phyloP scores from a whole-genome alignment of 345 rosid species.

The Melaleuca quinquenervia region DNA sequence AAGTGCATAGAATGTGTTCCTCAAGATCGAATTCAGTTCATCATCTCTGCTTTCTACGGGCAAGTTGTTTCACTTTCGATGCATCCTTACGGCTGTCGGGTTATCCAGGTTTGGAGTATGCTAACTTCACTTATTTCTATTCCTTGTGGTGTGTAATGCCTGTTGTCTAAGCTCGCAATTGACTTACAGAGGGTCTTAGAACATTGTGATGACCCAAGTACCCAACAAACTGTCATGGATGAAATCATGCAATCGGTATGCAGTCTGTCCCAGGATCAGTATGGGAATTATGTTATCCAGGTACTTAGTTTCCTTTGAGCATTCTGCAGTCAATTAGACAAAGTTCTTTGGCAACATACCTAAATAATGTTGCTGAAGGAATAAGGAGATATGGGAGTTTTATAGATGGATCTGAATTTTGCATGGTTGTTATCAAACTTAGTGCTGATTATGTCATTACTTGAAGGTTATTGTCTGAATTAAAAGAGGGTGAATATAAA shows the following conservation, averaged over 20 bases:
- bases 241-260: constrained; percentile 78
- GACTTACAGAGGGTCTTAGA: constrained; percentile 75
- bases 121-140: background rate
- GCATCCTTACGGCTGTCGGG: constrained; percentile 99
- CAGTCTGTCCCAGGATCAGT: constrained; percentile 81
- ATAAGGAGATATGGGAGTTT: background rate
- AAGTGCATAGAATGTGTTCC: constrained; percentile 92
- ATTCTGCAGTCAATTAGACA: background rate
- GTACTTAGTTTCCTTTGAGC: constrained; percentile 12
- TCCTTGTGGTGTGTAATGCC: background rate
- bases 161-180: constrained; percentile 1
- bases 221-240: constrained; percentile 70
- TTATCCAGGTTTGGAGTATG: constrained; percentile 55
- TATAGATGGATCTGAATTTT: background rate
- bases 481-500: background rate
- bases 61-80: constrained; percentile 82
- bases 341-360: background rate
- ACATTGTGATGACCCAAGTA: constrained; percentile 53
- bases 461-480: background rate
- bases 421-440: background rate
- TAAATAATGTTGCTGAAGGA: background rate
- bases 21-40: constrained; percentile 67
- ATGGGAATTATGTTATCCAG: constrained; percentile 98
- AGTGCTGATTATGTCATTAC: background rate
- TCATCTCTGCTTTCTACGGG: constrained; percentile 76